These are phyloP conservation scores for Taphrina betulina DNA, from an alignment of 1,139 yeast genomes.

Conservation along the genomic window DNA sequence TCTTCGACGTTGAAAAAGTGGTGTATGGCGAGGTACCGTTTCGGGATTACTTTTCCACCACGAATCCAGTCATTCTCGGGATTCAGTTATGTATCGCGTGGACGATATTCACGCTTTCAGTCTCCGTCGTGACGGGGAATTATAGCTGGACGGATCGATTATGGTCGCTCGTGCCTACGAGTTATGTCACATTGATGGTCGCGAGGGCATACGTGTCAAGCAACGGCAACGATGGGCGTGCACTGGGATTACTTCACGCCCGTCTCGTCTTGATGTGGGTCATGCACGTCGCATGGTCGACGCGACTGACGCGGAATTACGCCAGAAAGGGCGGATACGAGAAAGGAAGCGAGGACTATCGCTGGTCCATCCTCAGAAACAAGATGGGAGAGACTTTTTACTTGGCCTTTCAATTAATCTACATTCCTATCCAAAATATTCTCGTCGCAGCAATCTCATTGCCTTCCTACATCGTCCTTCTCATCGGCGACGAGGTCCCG, in stretches of 20 bases:
- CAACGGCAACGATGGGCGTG: constrained; percentile 27
- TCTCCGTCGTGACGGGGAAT: constrained; percentile 30
- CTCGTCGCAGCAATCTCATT: constrained; percentile 36
- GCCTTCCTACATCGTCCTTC: constrained; percentile 37
- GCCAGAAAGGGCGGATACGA: constrained; percentile 39
- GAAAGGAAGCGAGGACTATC: constrained; percentile 37
- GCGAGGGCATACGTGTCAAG: constrained; percentile 32
- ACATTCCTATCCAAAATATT: constrained; percentile 33
- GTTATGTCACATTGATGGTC: constrained; percentile 34
- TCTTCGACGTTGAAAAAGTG: constrained; percentile 11
- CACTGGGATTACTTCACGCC: constrained; percentile 22
- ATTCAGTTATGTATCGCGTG: constrained; percentile 14
- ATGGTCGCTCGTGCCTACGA: constrained; percentile 38
- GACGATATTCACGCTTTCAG: constrained; percentile 18
- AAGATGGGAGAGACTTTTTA: constrained; percentile 16
- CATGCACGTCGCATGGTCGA: constrained; percentile 35
- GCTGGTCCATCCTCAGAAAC: constrained; percentile 36
- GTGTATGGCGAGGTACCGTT: constrained; percentile 17
- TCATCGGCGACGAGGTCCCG: constrained; percentile 28
- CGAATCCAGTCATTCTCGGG: constrained; percentile 27
- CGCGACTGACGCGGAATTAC: constrained; percentile 38
- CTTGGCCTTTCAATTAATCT: constrained; percentile 33
- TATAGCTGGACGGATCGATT: constrained; percentile 38
- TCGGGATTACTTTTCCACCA: constrained; percentile 23
- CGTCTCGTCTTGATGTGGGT: constrained; percentile 33